Evolutionary conservation across 192 early-diverging fungal genomes (phyloP), one percentile per base, ranked within the genome.

Genomic region (Rhizophagus sp.): DNA sequence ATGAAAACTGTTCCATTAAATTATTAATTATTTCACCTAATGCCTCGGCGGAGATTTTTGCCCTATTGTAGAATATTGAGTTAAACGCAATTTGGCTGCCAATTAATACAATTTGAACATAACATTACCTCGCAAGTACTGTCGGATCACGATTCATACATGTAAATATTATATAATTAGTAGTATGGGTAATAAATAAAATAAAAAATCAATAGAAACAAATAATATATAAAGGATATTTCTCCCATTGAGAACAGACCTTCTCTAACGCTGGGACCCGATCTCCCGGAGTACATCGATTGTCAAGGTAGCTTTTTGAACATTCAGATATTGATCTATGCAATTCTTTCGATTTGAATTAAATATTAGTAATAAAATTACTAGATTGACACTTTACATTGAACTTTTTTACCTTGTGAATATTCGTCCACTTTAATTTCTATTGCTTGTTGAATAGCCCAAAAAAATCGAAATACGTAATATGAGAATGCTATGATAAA

Each of bases 111-210:
- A 33, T 24, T 19, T 15, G 9, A 49, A 15, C 30, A 61, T 9
- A 15, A 25, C 13, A 5, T 64, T 63, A 76, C 74, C 52, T 76
- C 25, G 74, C 24, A 63, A 76, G 22, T n/a, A 41, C 74, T 22
- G 52, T 76, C 2, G 74, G 74, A 36, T 76, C 61, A 24, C 74
- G 52, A 62, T 76, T 76, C 74, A 76, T 76, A 41, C 74, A 76
- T 10, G 74, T 76, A 63, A n/a, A 30, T 30, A 57, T 66, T 66
- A 5, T 4, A 57, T 57, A 19, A 57, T 57, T 19, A 57, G 52
- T 57, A 57, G 52, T 57, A 5, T 19, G 52, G 52, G 22, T 57
- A 57, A 57, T 57, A 44, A 71, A 13, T 27, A 36, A 66, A 66
- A 66, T 66, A 11, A 44, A 44, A 27, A 66, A 30, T 25, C 3